Evolutionary conservation across 306 rosid species (phyloP).

Genomic region (Gleditsia sinensis): DNA sequence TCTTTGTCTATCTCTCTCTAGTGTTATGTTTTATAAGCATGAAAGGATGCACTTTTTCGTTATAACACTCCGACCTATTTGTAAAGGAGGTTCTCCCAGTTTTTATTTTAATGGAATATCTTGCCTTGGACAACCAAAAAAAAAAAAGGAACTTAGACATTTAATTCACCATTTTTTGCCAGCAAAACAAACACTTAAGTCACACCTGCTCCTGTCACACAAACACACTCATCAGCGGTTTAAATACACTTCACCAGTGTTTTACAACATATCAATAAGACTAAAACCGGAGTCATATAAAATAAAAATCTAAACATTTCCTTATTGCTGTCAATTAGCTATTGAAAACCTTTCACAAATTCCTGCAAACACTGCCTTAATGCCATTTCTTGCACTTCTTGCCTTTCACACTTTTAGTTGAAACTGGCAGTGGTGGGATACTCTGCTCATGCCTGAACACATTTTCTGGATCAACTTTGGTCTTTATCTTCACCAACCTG

Average conservation of each 20-base stretch:
- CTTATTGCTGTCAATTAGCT: constrained; percentile 26
- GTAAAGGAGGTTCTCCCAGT: no score
- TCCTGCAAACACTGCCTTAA: constrained; percentile 27
- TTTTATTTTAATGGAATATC: no score
- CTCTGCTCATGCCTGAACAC: constrained; percentile 60
- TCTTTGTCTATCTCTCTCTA: no score
- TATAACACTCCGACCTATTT: no score
- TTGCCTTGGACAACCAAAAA: no score
- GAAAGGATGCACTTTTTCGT: no score
- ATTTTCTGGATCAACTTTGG: constrained; percentile 50
- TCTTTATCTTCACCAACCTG: constrained; percentile 49
- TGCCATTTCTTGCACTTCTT: neutral
- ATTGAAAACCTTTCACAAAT: constrained; percentile 17
- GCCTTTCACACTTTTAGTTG: neutral
- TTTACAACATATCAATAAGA: constrained; percentile 26
- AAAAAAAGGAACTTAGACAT: neutral
- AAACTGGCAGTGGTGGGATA: constrained; percentile 44
- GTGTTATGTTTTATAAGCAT: no score
- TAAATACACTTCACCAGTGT: constrained; percentile 17
- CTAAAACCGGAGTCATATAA: constrained; percentile 19
- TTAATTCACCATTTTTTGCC: neutral
- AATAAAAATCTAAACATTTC: constrained; percentile 17
- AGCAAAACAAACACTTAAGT: neutral
- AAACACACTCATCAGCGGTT: neutral
- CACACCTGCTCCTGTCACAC: neutral